Evolutionary conservation across 192 early-diverging fungal genomes (phyloP), one percentile per base, ranked within the genome.

Genomic region (Backusella luteola): DNA sequence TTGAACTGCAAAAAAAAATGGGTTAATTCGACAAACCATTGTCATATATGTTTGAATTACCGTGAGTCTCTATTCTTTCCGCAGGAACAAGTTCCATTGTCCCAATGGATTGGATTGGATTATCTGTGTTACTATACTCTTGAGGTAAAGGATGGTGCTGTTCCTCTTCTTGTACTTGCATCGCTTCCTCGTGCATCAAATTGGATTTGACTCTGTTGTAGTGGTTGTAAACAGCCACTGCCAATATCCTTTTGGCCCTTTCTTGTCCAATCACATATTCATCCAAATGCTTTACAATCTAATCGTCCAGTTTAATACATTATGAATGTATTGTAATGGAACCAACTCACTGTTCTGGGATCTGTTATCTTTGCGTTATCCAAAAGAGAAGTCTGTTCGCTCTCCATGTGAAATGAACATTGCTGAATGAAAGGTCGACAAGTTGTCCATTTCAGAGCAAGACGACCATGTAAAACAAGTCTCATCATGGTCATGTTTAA

Each of bases 241-340:
- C 85, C 49, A 96, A 81, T 9, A 89, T 91, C 83, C 90, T 91
- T 79, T 95, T 96, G 11, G 95, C 88, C 26, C 87, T 84, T 34
- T 93, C 90, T 80, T 96, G 95, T 19, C 93, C 93, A 73, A 96
- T 94, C 9, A 95, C 91, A 79, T 94, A 94, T 59, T 95, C 91
- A 83, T 96, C 90, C 84, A 96, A 75, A 69, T 94, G 90, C 71
- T 90, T 88, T 71, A 91, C 89, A 76, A 93, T 93, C 90, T 93
- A 39, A 63, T 17, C 1, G 42, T 11, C 9, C 38, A 12, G 38
- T 39, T 39, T 39, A 32, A 32, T 32, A 32, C 32, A 32, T 32
- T 32, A 2, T 32, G 2, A 32, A 3, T 32, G 32, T 32, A 32
- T 3, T 32, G 32, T 3, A 32, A 32, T 32, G 32, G 0, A 3